Conservation (phyloP, 768 basidiomycete genomes). For the Leucocoprinus leucothites region DNA sequence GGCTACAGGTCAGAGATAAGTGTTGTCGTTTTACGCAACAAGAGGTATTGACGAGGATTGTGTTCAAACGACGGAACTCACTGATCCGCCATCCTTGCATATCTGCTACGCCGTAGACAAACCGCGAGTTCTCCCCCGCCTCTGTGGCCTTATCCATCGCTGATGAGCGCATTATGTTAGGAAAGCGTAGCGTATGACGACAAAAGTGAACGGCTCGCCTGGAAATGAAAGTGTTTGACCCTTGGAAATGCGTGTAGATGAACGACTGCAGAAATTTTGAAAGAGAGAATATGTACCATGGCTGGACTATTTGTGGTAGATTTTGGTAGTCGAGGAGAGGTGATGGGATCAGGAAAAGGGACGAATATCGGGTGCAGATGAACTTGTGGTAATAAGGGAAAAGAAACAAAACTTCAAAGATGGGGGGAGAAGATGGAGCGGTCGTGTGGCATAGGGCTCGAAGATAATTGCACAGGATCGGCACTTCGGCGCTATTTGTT, state of each 20-base stretch:
- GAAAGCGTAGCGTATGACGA: conserved; percentile 2
- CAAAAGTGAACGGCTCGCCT: conserved; percentile 40
- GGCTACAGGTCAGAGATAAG: conserved; percentile 42
- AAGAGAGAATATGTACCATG: conserved; percentile 29
- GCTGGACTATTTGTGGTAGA: conserved; percentile 12
- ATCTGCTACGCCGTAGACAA: conserved; percentile 79
- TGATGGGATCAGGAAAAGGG: conserved; percentile 6
- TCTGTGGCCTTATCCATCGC: conserved; percentile 82
- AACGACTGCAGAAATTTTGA: conserved; percentile 13
- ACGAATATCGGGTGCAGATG: conserved; percentile 9
- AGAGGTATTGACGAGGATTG: conserved; percentile 5
- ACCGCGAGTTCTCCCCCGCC: conserved; percentile 65
- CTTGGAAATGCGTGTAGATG: conserved; percentile 34
- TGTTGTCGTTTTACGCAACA: conserved; percentile 11
- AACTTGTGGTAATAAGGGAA: conserved; percentile 11
- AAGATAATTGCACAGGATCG: conserved; percentile 14
- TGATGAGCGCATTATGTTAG: conserved; percentile 27
- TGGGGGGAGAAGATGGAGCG: conserved; percentile 25
- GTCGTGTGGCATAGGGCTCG: conserved; percentile 34
- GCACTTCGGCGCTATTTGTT: conserved; percentile 20
- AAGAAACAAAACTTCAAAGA: conserved; percentile 15
- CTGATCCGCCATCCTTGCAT: conserved; percentile 99
- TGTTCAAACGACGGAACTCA: conserved; percentile 43
- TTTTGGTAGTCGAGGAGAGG: neutral
- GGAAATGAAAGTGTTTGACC: conserved; percentile 87